These are phyloP conservation scores for Hermanozyma aechmeae DNA, from an alignment of 805 yeast species.

Conservation along the genomic window DNA sequence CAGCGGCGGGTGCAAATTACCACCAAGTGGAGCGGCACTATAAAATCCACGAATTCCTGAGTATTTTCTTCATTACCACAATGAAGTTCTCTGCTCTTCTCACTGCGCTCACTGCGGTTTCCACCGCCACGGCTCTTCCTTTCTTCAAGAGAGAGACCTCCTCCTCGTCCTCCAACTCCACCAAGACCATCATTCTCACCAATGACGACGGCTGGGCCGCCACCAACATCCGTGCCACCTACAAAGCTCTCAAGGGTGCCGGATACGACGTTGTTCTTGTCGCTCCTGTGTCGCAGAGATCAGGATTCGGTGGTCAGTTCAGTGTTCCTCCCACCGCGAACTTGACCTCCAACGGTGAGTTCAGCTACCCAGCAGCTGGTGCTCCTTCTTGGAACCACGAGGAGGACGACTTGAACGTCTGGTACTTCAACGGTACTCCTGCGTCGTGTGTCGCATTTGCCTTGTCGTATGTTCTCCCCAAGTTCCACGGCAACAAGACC, in stretches of 20 bases:
- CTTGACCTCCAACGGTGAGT: conserved; percentile 37
- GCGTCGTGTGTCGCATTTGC: conserved; percentile 43
- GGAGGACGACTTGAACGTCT: conserved; percentile 23
- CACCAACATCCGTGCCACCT: conserved; percentile 48
- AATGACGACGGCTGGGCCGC: conserved; percentile 53
- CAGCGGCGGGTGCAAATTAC: too few relatives aligned
- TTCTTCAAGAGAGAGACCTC: too few relatives aligned
- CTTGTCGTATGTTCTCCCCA: conserved; percentile 38
- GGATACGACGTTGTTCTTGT: conserved; percentile 41
- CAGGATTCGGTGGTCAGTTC: conserved; percentile 50
- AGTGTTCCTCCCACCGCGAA: conserved; percentile 29
- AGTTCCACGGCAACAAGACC: conserved; percentile 30
- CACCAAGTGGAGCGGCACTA: too few relatives aligned
- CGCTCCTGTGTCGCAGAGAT: conserved; percentile 43
- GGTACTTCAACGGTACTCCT: conserved; percentile 53
- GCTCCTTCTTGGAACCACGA: conserved; percentile 51
- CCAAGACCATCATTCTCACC: conserved; percentile 39
- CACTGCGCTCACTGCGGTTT: background rate
- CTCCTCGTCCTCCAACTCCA: too few relatives aligned
- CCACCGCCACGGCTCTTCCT: background rate
- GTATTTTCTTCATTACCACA: too few relatives aligned
- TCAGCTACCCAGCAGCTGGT: conserved; percentile 37
- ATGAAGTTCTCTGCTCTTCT: background rate
- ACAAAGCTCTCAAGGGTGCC: conserved; percentile 34
- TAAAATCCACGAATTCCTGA: too few relatives aligned